Percentiles rank a stretch among this genome's conserved stretches.
Conservation (phyloP, 257 asterid species). For the Lithospermum erythrorhizon region DNA sequence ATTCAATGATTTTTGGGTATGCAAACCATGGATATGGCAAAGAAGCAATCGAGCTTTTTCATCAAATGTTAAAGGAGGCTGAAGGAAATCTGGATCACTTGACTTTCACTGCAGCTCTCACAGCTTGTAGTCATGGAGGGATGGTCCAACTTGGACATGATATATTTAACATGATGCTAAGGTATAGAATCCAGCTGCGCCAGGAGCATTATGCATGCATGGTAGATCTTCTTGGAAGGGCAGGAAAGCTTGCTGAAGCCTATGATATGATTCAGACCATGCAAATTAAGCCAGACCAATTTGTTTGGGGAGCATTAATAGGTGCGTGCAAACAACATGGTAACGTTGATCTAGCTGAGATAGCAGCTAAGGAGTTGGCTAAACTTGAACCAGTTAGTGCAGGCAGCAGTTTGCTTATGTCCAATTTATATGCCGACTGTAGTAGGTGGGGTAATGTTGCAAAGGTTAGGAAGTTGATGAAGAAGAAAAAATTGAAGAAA, state of each 20-base stretch:
- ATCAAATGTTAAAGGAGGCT: slow-evolving; percentile 33
- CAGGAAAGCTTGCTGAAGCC: slow-evolving; percentile 50
- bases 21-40: slow-evolving; percentile 55
- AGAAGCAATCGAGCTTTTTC: slow-evolving; percentile 44
- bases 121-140: slow-evolving; percentile 58
- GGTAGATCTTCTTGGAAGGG: slow-evolving; percentile 64
- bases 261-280: slow-evolving; percentile 34
- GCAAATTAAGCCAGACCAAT: slow-evolving; percentile 44
- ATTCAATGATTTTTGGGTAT: slow-evolving; percentile 66
- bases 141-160: slow-evolving; percentile 43
- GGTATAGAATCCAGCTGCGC: slow-evolving; percentile 40
- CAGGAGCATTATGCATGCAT: slow-evolving; percentile 68
- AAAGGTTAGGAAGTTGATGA: slow-evolving; percentile 38
- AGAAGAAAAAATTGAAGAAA: slow-evolving; percentile 37
- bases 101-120: slow-evolving; percentile 61
- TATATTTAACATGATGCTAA: slow-evolving; percentile 43
- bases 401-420: slow-evolving; percentile 38
- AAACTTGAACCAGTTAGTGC: slow-evolving; percentile 57
- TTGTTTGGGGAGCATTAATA: slow-evolving; percentile 69
- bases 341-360: slow-evolving; percentile 40
- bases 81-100: slow-evolving; percentile 40
- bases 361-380: slow-evolving; percentile 41
- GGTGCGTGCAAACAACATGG: slow-evolving; percentile 62
- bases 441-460: slow-evolving; percentile 41
- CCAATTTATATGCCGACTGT: slow-evolving; percentile 35